Evolutionary conservation across 768 basidiomycete genomes (phyloP), one percentile per base, ranked within the genome.

Genomic region (Mycena olivaceomarginata): DNA sequence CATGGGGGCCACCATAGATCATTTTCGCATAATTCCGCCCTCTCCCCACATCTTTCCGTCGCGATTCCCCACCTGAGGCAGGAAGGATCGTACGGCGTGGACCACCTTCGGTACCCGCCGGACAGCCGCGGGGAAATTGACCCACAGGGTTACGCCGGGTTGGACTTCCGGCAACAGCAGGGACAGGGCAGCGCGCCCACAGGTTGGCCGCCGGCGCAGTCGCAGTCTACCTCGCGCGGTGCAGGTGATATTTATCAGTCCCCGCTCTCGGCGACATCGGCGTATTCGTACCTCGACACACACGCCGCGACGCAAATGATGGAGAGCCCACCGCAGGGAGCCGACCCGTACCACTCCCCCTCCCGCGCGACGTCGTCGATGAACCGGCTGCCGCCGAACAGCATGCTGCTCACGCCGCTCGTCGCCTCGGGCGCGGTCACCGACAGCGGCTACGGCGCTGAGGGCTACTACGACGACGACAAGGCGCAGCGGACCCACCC

Each of bases 321-420:
- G 60, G 70, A 72, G 75, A 76, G 72, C 67, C 37, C 74, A 46
- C 18, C 77, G 11, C 56, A 57, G 8, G 56, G 3, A 9, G 22
- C 46, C 53, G 53, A 66, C 59, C 39, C 57, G 41, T 76, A 76
- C 31, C 68, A 60, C 2, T 74, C 78, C 6, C 75, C 75, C 20
- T 20, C 71, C n/a, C 67, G 75, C 56, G 12, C 56, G 9, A 25
- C 56, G 18, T 67, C 77, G 64, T 74, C 74, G 51, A 64, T 72
- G 86, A 70, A 86, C 77, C 89, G 92, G 57, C 87, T 95, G 40
- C 91, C 93, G 20, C 85, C 91, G 41, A 90, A 92, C 80, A 94
- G 92, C 84, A 94, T 93, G 37, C 87, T 95, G 70, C 86, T 95
- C 76, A 95, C 94, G 43, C 93, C 94, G n/a, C 87, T 94, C n/a